Evolutionary conservation across 192 early-diverging fungal species (phyloP), one percentile per base, ranked within the genome.

Genomic region (Rhizoclosmatium sp.): DNA sequence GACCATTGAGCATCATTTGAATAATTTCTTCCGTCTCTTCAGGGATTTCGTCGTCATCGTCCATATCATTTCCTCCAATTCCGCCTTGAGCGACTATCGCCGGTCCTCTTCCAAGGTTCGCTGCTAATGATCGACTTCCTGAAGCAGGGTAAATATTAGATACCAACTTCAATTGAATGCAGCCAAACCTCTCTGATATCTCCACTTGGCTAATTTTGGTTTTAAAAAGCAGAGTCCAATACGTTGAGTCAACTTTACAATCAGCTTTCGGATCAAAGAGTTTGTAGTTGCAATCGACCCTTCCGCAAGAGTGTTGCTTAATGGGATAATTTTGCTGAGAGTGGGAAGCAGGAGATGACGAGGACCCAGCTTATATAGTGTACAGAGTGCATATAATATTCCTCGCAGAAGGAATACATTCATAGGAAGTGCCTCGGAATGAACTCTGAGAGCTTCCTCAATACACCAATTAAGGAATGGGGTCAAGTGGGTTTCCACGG

Each of bases 201-300:
- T 82, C 92, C 93, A 94, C 4, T 81, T 69, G 21, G 92, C 91
- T 23, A 91, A 78, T 31, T 89, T 82, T 2, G 94, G 93, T 46
- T 90, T 92, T 42, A 98, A 80, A 71, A 88, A 89, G 59, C 92
- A 91, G n/a, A 97, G 81, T 2, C 94, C 95, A 16, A 96, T 84
- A 39, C 97, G 89, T 81, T 97, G 95, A 3, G 91, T 85, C 0
- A 97, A 84, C 82, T 99, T 99, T 21, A 91, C 86, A 19, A 93
- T 72, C 21, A 95, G 81, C 78, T 99, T 98, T 21, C 93, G 89
- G 40, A 95, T 86, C 21, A 95, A 59, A 23, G 92, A 79, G 77
- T 97, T 94, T 66, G 87, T 85, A 64, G 91, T 89, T 74, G 72
- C 56, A 42, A 39, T 2, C 31, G 48, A 80, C 14, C 76, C 82